Evolutionary conservation across 257 asterid genomes (phyloP), one percentile per base, ranked within the genome.

Genomic region (Dorcoceras hygrometricum): DNA sequence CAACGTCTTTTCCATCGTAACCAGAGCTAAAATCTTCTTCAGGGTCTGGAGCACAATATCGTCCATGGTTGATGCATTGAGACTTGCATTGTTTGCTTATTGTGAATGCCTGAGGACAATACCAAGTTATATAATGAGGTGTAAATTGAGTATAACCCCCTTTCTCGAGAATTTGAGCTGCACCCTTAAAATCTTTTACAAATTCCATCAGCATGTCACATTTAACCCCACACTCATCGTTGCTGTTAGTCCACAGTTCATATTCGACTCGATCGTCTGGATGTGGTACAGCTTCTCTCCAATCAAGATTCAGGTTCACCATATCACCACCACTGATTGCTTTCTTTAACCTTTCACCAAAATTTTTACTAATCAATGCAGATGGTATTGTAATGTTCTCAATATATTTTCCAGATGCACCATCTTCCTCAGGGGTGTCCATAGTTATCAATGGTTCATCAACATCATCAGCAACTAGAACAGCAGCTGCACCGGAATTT

Each of bases 231-330:
- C 84, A 76, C 74, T 71, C 79, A 9, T 83, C 82, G 0, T 83
- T 83, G 78, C 80, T 82, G 69, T 70, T 81, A 55, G 79, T 79
- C 84, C 87, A 82, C 48, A 79, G 62, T 62, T 82, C 86, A n/a
- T 80, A 80, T 66, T 83, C 88, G 16, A 83, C 88, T 56, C 86
- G 74, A 39, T 75, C 81, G 36, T 83, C 86, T 4, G 88, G 88
- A 28, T 83, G 86, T 53, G 86, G 84, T 28, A 83, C 84, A 32
- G 86, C 81, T 78, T 83, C 86, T 60, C 85, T 74, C 86, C 88
- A 75, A 70, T 83, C 86, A 4, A 83, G 85, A 62, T 83, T 83
- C 57, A 80, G 73, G 31, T 83, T 73, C 62, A 83, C 82, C 85
- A 80, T 83, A 4, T 83, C 81, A 27, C 83, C 83, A 43, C 36